phyloP scores from a whole-genome alignment of 129 eudicot genomes.

The Oenanthe sinensis region DNA sequence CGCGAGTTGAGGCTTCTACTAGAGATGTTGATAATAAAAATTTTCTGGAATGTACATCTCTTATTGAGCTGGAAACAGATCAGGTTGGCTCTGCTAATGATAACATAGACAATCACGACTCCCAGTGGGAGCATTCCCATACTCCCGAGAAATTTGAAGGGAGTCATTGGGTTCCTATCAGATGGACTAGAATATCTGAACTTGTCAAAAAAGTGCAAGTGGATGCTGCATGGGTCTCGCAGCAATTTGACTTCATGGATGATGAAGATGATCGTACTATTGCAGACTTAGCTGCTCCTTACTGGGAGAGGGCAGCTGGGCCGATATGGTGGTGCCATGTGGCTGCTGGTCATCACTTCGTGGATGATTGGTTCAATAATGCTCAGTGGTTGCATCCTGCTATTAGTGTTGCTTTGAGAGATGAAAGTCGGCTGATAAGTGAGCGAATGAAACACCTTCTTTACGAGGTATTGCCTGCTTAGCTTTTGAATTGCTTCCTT shows the following conservation, averaged over 20 bases:
- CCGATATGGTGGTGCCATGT: constrained; percentile 98
- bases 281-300: constrained; percentile 89
- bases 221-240: constrained; percentile 56
- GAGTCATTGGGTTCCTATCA: constrained; percentile 81
- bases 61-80: constrained; percentile 25
- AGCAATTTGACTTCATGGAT: constrained; percentile 49
- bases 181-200: constrained; percentile 86
- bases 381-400: constrained; percentile 99
- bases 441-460: constrained; percentile 92
- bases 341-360: constrained; percentile 50
- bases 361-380: constrained; percentile 59
- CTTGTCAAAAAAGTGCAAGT: constrained; percentile 62
- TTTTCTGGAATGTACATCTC: constrained; percentile 34
- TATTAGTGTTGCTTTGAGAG: constrained; percentile 86
- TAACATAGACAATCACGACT: constrained; percentile 17
- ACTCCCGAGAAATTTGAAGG: constrained; percentile 32
- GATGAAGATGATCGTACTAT: constrained; percentile 79
- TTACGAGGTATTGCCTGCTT: constrained; percentile 63
- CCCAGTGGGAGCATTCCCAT: constrained; percentile 17
- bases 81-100: constrained; percentile 19
- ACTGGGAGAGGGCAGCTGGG: constrained; percentile 89
- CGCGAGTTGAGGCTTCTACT: constrained; percentile 21
- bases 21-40: constrained; percentile 22
- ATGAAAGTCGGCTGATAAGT: constrained; percentile 85
- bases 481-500: constrained; percentile 12